Evolutionary conservation across 306 rosid species (phyloP).

Genomic region (Gastrolobium villosum): DNA sequence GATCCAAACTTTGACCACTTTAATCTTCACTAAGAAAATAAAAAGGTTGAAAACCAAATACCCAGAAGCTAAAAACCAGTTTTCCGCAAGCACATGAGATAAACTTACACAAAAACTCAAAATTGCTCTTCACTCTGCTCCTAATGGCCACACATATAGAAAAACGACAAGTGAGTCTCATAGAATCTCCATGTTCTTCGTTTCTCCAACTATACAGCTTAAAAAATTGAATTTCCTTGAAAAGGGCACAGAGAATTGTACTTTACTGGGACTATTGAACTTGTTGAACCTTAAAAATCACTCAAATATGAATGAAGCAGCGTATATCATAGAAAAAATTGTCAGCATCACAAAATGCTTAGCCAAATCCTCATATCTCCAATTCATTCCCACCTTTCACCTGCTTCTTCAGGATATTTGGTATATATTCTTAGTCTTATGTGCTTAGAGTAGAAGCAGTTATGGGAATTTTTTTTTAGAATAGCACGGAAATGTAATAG

Average conservation of each 20-base stretch:
- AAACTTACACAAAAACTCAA: constrained; percentile 35
- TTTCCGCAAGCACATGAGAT: constrained; percentile 29
- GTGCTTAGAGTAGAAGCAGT: constrained; percentile 31
- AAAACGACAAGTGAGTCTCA: constrained; percentile 16
- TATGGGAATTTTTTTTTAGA: too few species aligned
- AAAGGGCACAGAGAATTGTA: background rate
- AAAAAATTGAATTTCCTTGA: background rate
- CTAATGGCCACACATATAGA: background rate
- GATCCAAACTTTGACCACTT: constrained; percentile 18
- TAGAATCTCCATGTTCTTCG: constrained; percentile 8
- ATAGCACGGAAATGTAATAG: too few species aligned
- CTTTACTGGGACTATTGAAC: background rate
- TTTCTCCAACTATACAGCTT: background rate
- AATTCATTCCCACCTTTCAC: background rate
- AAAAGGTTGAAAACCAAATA: constrained; percentile 31
- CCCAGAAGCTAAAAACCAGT: constrained; percentile 47
- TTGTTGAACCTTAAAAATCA: constrained; percentile 16
- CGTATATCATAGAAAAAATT: constrained; percentile 12
- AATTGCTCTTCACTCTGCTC: constrained; percentile 34
- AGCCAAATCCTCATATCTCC: constrained; percentile 2
- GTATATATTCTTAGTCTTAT: background rate
- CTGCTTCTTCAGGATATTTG: background rate
- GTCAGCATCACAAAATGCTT: constrained; percentile 25
- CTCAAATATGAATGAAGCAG: constrained; percentile 39
- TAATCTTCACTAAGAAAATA: background rate